These are phyloP conservation scores for Neoarthrinium moseri DNA, from an alignment of 2,329 filamentous ascomycete species.

Conservation along the genomic window DNA sequence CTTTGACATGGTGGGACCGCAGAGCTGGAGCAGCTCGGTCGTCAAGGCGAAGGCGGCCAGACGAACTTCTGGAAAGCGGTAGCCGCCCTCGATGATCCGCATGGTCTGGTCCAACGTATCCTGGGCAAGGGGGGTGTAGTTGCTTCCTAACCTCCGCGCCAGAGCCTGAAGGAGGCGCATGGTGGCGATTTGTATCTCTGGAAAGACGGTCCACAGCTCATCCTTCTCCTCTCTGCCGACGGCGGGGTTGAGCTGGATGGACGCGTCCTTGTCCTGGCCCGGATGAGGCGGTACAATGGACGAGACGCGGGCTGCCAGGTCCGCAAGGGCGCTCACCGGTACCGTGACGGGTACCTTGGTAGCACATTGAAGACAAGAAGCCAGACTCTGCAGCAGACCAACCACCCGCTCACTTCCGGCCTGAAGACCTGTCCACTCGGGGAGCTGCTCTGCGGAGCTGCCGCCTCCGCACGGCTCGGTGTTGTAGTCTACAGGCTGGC, in stretches of 20 bases:
- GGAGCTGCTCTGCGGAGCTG: conserved; percentile 50
- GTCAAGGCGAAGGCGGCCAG: conserved; percentile 59
- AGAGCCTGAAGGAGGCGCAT: conserved; percentile 61
- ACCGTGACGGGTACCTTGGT: conserved; percentile 67
- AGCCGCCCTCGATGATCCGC: conserved; percentile 66
- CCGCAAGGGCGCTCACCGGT: conserved; percentile 65
- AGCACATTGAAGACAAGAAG: conserved; percentile 59
- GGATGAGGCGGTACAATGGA: conserved; percentile 58
- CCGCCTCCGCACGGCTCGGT: conserved; percentile 47
- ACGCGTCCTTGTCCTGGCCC: conserved; percentile 42
- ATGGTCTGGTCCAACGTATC: conserved; percentile 69
- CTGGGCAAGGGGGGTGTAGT: conserved; percentile 58
- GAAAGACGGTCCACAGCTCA: conserved; percentile 70
- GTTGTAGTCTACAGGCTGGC: conserved; percentile 42
- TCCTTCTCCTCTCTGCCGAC: conserved; percentile 80
- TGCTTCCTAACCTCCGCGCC: conserved; percentile 55
- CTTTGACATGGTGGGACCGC: conserved; percentile 67
- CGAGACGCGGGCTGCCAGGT: conserved; percentile 68
- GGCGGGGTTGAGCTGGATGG: conserved; percentile 66
- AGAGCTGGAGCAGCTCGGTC: conserved; percentile 54
- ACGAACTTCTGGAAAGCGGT: conserved; percentile 54
- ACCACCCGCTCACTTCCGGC: conserved; percentile 69
- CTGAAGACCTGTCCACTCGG: conserved; percentile 71
- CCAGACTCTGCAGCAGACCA: conserved; percentile 64
- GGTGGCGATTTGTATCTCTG: conserved; percentile 71